A percentile compares a stretch with the other conserved stretches of the same genome.
phyloP scores from a whole-genome alignment of 306 rosid genomes.

The Vachellia collinsii region DNA sequence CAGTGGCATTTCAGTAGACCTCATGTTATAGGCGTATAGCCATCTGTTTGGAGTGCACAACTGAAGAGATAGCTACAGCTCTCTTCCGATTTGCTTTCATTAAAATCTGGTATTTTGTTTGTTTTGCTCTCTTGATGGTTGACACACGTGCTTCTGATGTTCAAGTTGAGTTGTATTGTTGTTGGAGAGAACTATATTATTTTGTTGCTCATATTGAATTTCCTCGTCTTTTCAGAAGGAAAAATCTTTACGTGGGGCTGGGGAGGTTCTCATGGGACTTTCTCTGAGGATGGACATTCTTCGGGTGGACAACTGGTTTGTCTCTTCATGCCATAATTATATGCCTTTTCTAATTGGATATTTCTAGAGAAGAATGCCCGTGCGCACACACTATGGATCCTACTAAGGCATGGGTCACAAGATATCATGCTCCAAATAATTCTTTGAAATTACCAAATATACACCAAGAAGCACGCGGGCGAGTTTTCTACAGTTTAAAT shows the following conservation, averaged over 20 bases:
- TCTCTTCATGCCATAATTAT: conserved; percentile 39
- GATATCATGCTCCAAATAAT: conserved; percentile 24
- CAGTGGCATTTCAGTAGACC: conserved; percentile 9
- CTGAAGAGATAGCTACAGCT: not conserved
- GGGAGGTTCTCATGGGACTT: conserved; percentile 97
- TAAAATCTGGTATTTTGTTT: conserved; percentile 26
- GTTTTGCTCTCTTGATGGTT: conserved; percentile 21
- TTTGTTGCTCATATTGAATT: conserved; percentile 29
- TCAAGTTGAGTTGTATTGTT: conserved; percentile 26
- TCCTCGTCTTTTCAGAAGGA: conserved; percentile 59
- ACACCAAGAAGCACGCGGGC: not conserved
- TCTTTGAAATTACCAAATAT: not conserved
- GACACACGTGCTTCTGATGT: conserved; percentile 36
- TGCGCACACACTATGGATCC: conserved; percentile 1
- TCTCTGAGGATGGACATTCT: conserved; percentile 80
- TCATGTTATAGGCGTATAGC: conserved; percentile 15
- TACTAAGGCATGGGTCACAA: conserved; percentile 4
- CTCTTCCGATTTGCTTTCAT: conserved; percentile 9
- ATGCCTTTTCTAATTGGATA: conserved; percentile 18
- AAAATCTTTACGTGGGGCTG: conserved; percentile 94
- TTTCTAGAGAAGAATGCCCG: not conserved
- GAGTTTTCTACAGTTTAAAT: conserved; percentile 14
- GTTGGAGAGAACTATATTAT: conserved; percentile 7
- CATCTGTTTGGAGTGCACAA: conserved; percentile 1
- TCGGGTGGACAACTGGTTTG: conserved; percentile 95